These are phyloP conservation scores for Melaleuca quinquenervia DNA, from an alignment of 345 rosid genomes.

Conservation along the genomic window DNA sequence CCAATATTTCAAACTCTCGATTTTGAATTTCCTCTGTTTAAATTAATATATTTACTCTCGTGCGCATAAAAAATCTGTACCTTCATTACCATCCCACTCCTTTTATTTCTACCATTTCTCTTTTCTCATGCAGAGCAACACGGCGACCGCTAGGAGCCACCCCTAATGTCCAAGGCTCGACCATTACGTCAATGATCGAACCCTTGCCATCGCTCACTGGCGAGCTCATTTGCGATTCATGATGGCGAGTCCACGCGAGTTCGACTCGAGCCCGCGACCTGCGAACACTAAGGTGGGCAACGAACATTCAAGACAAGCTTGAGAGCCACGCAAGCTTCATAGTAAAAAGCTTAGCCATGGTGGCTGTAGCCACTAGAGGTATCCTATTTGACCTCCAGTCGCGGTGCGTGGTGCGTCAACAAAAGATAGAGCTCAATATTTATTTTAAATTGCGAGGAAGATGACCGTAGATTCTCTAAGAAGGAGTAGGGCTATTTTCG, in stretches of 20 bases:
- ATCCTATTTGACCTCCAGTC: background rate
- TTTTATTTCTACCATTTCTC: background rate
- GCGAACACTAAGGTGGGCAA: no score
- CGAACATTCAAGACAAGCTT: background rate
- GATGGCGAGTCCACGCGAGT: background rate
- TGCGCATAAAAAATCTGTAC: background rate
- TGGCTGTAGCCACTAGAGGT: background rate
- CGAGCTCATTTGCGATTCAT: background rate
- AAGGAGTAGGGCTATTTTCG: background rate
- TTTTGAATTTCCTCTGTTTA: background rate
- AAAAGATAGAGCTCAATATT: background rate
- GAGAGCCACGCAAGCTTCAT: background rate
- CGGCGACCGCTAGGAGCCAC: background rate
- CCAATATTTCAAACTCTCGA: background rate
- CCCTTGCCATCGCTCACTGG: background rate
- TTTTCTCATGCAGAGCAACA: accelerated
- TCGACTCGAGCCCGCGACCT: background rate
- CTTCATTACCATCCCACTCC: background rate
- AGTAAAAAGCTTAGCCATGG: background rate
- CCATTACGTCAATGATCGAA: background rate
- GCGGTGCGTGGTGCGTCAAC: no score
- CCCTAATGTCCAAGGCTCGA: background rate
- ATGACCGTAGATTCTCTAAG: background rate
- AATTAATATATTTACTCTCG: background rate
- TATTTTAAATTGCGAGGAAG: background rate